Evolutionary conservation across 2,329 filamentous ascomycete genomes (phyloP), one percentile per base, ranked within the genome.

Genomic region (Cryphonectria parasitica): DNA sequence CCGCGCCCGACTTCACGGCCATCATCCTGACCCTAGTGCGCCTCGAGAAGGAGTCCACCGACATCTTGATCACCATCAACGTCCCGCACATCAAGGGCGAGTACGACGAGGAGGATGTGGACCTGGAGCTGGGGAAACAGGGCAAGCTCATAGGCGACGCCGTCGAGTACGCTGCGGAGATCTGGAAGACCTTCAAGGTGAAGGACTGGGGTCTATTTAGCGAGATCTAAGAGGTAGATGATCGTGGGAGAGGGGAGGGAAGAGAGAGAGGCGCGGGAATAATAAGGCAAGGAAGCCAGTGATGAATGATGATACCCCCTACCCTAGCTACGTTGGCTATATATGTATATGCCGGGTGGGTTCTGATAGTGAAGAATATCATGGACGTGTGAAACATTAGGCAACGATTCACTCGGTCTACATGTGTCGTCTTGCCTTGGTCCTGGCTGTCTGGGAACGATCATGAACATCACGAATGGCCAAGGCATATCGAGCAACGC

Each of bases 1-100:
- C 83, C 73, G 83, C 82, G 41, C 87, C 83, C 52, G 87, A 90
- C 77, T 92, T 92, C 79, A 93, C 92, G 10, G 92, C 89, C 58
- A 90, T 96, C 71, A 88, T 95, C 74, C 85, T 97, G 74, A 89
- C 93, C 22, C 84, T 98, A 56, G 82, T 98, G 69, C 87, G 95
- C 22, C 85, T 98, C 63, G 91, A 91, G 80, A 86, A 88, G 76
- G 86, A 94, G 78, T 85, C 84, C 70, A 95, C 95, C 0, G 95
- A 98, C 80, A 83, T 98, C 54, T 83, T 97, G 63, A 89, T 97
- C 73, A 92, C 92, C 56, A 89, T 97, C 77, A 98, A 97, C 80
- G 92, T 97, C 64, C 95, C 95, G 39, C 91, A 96, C 78, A 91
- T 94, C 75, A 86, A 88, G 75, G 90, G 91, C 73, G 89, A 92